Evolutionary conservation across 78 protist genomes (phyloP).

Genomic region (Polysphondylium violaceum): DNA sequence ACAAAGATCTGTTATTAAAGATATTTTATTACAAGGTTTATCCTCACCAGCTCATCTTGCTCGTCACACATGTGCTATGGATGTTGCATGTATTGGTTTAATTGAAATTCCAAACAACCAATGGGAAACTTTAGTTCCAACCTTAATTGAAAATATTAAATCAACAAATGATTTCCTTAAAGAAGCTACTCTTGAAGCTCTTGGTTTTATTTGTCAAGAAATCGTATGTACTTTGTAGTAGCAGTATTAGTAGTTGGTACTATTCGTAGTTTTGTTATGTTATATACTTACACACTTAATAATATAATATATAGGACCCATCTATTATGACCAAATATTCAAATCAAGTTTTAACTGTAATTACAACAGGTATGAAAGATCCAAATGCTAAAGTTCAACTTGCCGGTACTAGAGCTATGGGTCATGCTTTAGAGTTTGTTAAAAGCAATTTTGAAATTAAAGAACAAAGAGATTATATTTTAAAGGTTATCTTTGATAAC

Average conservation of each 20-base stretch:
- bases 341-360: conserved; percentile 42
- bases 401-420: conserved; percentile 87
- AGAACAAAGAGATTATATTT: conserved; percentile 12
- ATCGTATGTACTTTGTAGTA: conserved; percentile 32
- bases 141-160: conserved; percentile 55
- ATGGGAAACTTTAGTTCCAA: conserved; percentile 90
- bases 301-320: conserved; percentile 13
- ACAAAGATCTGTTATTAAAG: conserved; percentile 10
- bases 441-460: conserved; percentile 26
- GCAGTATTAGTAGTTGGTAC: neutral
- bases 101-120: conserved; percentile 88
- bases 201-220: conserved; percentile 95
- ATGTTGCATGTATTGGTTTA: conserved; percentile 83
- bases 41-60: conserved; percentile 42
- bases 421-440: conserved; percentile 82
- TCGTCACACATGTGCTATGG: conserved; percentile 75
- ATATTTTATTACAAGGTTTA: conserved; percentile 5
- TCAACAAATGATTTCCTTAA: neutral
- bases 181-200: conserved; percentile 85
- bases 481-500: conserved; percentile 80
- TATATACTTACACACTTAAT: neutral
- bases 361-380: conserved; percentile 73
- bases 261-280: neutral
- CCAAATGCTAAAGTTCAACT: conserved; percentile 7
- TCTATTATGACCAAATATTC: conserved; percentile 35